Conservation (phyloP, 1,139 yeast genomes). For the Suhomyces bokatorum region DNA sequence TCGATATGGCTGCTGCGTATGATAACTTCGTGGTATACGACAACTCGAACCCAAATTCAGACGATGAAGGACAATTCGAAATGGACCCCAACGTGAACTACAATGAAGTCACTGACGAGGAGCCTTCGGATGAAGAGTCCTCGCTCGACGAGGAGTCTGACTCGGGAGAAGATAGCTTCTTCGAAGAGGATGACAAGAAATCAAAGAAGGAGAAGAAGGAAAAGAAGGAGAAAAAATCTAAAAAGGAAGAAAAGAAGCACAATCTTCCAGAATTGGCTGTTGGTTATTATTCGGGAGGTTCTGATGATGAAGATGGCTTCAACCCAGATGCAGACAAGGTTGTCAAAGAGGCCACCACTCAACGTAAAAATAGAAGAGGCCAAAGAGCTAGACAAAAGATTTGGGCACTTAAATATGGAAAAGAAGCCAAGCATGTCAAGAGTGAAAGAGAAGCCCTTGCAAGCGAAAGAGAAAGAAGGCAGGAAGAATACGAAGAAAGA, state of each 20-base stretch:
- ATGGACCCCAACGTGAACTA: conserved; percentile 50
- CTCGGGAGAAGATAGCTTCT: conserved; percentile 39
- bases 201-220: conserved; percentile 13
- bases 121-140: conserved; percentile 34
- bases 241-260: conserved; percentile 17
- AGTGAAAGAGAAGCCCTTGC: conserved; percentile 55
- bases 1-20: conserved; percentile 29
- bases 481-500: conserved; percentile 71
- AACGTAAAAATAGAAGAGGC: conserved; percentile 87
- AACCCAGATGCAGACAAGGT: conserved; percentile 59
- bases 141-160: conserved; percentile 13
- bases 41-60: conserved; percentile 54
- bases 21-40: conserved; percentile 50
- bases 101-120: conserved; percentile 65
- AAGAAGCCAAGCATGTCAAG: conserved; percentile 77
- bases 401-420: conserved; percentile 91
- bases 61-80: conserved; percentile 42
- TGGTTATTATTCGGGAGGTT: conserved; percentile 81
- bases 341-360: conserved; percentile 53
- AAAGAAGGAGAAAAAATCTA: conserved; percentile 21
- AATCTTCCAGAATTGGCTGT: conserved; percentile 68
- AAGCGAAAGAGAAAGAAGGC: conserved; percentile 59
- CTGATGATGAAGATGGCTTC: conserved; percentile 54
- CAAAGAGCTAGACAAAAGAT: conserved; percentile 96
- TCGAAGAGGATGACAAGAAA: conserved; percentile 23